Conservation (phyloP, 73 alveolate genomes). For the Tetrahymena elliotti region DNA sequence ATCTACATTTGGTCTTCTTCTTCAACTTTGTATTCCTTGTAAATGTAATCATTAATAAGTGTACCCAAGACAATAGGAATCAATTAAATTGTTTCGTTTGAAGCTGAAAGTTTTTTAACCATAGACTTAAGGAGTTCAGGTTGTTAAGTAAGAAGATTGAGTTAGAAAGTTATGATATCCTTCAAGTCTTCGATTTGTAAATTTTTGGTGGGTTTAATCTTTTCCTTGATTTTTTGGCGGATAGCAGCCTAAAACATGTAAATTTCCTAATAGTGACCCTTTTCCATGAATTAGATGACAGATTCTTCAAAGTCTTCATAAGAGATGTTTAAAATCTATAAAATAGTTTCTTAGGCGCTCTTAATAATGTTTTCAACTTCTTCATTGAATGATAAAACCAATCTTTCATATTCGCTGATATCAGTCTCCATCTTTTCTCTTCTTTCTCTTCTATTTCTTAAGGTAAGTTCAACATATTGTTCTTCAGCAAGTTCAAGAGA, state of each 20-base stretch:
- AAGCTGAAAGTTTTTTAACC: not conserved
- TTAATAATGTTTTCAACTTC: not conserved
- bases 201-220: not conserved
- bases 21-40: not conserved
- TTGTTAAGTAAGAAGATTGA: not conserved
- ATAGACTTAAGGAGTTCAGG: not conserved
- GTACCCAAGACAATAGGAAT: not conserved
- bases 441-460: not conserved
- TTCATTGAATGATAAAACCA: not conserved
- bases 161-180: not conserved
- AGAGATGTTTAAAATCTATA: not conserved
- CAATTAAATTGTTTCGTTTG: not conserved
- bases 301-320: not conserved
- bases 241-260: not conserved
- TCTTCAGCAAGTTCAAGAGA: not conserved
- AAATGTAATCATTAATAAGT: not conserved
- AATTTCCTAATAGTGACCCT: not conserved
- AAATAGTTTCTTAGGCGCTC: not conserved
- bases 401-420: not conserved
- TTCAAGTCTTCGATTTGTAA: not conserved
- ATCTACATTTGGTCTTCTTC: not conserved
- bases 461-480: not conserved
- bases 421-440: not conserved
- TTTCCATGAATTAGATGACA: not conserved
- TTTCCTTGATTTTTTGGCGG: not conserved